phyloP scores from a whole-genome alignment of 768 basidiomycete genomes.

The Butyriboletus loyo region DNA sequence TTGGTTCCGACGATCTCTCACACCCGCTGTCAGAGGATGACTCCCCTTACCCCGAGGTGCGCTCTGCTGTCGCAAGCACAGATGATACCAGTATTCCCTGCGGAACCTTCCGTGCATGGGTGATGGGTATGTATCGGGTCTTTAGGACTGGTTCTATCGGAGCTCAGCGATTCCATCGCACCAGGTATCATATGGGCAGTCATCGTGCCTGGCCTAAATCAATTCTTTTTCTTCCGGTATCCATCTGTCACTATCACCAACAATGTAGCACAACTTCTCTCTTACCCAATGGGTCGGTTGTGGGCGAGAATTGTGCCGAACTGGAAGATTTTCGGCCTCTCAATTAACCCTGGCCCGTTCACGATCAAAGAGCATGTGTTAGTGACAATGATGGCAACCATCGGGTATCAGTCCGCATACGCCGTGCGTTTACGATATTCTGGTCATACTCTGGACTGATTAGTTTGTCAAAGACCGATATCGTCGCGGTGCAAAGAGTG shows the following conservation, averaged over 20 bases:
- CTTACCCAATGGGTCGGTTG: conserved; percentile 63
- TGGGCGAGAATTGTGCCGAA: conserved; percentile 57
- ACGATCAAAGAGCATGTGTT: conserved; percentile 72
- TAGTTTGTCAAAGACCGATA: conserved; percentile 45
- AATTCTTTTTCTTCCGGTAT: conserved; percentile 73
- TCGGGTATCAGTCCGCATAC: conserved; percentile 30
- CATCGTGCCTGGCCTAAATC: conserved; percentile 69
- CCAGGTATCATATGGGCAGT: conserved; percentile 50
- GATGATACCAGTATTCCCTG: conserved; percentile 67
- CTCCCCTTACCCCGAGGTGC: too few relatives aligned
- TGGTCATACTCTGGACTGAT: background rate
- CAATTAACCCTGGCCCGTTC: conserved; percentile 72
- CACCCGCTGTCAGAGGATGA: conserved; percentile 51
- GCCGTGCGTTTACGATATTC: conserved; percentile 10
- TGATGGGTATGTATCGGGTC: conserved; percentile 37
- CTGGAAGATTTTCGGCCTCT: conserved; percentile 50
- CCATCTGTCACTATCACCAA: conserved; percentile 42
- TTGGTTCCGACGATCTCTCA: conserved; percentile 16
- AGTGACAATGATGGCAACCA: conserved; percentile 67
- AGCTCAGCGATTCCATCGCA: background rate
- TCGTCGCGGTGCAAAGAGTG: conserved; percentile 69
- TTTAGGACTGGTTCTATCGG: background rate
- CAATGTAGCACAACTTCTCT: conserved; percentile 72
- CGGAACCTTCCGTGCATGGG: conserved; percentile 59
- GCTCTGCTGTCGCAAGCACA: conserved; percentile 69